Percentiles rank a stretch among this genome's conserved stretches.
phyloP scores from a whole-genome alignment of 176 grass and related monocot species.

The Carex parvula region DNA sequence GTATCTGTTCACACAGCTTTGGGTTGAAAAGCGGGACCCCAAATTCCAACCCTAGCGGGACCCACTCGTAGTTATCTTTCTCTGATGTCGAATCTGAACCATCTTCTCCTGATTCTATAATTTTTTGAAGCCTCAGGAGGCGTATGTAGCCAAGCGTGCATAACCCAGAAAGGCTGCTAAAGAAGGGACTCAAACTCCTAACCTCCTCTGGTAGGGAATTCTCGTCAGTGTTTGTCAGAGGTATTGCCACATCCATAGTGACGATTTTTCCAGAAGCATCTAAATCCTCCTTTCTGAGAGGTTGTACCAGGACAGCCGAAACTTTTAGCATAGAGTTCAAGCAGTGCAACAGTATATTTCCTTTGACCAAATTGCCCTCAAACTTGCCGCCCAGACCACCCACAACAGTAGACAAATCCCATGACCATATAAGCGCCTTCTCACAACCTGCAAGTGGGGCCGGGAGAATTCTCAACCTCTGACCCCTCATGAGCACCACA shows the following conservation, averaged over 20 bases:
- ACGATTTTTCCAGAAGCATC: slow-evolving; percentile 59
- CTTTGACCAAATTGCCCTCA: slow-evolving; percentile 96
- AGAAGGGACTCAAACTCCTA: slow-evolving; percentile 55
- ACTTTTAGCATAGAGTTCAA: slow-evolving; percentile 93
- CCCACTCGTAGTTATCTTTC: slow-evolving; percentile 70
- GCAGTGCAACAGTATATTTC: slow-evolving; percentile 76
- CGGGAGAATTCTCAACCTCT: slow-evolving; percentile 74
- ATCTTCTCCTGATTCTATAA: slow-evolving; percentile 32
- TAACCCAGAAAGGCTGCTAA: slow-evolving; percentile 65
- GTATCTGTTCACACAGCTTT: slow-evolving; percentile 77
- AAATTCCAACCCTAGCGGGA: slow-evolving; percentile 93
- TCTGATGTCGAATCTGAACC: slow-evolving; percentile 28
- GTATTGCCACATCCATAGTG: slow-evolving; percentile 76
- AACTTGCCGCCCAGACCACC: slow-evolving; percentile 88
- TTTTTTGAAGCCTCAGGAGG: slow-evolving; percentile 72
- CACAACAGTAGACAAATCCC: slow-evolving; percentile 68
- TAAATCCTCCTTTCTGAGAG: slow-evolving; percentile 75
- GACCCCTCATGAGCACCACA: slow-evolving; percentile 90
- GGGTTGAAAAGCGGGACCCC: slow-evolving; percentile 92
- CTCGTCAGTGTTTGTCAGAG: slow-evolving; percentile 69
- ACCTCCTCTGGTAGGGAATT: slow-evolving; percentile 49
- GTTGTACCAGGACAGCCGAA: slow-evolving; percentile 89
- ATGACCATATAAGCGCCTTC: slow-evolving; percentile 93
- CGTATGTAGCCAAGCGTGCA: slow-evolving; percentile 82
- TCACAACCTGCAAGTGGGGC: slow-evolving; percentile 81